Percentiles rank a stretch among this genome's conserved stretches.
Conservation (phyloP, 2,329 filamentous ascomycete genomes). For the Samsoniella hepiali region DNA sequence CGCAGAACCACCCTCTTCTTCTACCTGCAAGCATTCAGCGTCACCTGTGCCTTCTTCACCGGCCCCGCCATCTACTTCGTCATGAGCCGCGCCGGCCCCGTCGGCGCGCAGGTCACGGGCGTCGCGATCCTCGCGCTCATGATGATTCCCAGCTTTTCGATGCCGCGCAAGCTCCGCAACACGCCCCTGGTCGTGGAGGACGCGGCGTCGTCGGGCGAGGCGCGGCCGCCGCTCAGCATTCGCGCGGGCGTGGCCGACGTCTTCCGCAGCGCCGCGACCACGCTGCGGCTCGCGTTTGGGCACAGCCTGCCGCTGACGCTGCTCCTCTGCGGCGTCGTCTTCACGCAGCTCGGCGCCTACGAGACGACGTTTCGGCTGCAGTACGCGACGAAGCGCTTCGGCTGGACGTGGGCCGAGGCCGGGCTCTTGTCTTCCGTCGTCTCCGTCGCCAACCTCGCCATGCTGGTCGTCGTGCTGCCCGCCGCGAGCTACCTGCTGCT, state of each 20-base stretch:
- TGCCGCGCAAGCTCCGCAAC: constrained; percentile 13
- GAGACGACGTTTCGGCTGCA: constrained; percentile 12
- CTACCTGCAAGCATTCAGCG: constrained; percentile 10
- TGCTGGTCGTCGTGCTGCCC: constrained; percentile 13
- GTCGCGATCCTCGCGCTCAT: neutral
- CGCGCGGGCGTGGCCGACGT: neutral
- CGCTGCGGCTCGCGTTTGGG: constrained; percentile 5
- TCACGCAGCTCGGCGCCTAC: constrained; percentile 14
- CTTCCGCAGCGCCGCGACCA: neutral
- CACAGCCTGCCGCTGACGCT: constrained; percentile 8
- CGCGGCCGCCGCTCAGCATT: neutral
- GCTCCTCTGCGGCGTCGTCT: constrained; percentile 14
- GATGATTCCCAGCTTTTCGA: constrained; percentile 5
- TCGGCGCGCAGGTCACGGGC: neutral
- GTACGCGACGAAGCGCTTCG: constrained; percentile 17
- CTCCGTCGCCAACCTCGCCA: constrained; percentile 5
- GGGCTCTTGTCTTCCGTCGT: constrained; percentile 9
- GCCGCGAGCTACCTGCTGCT: constrained; percentile 2
- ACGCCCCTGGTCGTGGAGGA: neutral
- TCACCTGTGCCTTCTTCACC: constrained; percentile 1
- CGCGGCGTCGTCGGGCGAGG: no score
- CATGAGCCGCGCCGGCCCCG: constrained; percentile 15
- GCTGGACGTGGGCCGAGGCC: constrained; percentile 18
- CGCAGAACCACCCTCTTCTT: constrained; percentile 16
- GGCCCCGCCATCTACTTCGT: constrained; percentile 13